phyloP scores from a whole-genome alignment of 2,329 filamentous ascomycete genomes.

The Fusarium oligoseptatum region DNA sequence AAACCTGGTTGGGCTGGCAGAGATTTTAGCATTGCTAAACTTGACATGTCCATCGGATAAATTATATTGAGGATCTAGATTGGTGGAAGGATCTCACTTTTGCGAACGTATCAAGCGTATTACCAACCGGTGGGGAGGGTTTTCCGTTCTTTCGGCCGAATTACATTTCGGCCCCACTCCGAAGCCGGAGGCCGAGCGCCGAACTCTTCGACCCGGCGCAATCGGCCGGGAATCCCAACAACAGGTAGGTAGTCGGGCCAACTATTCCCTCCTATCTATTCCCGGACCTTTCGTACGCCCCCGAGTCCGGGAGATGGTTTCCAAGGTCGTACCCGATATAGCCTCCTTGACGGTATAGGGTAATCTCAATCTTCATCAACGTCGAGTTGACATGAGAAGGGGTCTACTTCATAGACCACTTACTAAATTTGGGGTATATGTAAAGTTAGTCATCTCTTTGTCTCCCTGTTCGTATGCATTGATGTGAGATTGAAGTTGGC shows the following conservation, averaged over 20 bases:
- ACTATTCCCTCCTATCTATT: background rate
- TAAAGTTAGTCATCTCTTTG: background rate
- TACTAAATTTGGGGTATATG: background rate
- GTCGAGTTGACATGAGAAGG: background rate
- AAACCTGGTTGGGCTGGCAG: background rate
- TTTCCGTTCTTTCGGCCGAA: background rate
- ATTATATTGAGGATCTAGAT: background rate
- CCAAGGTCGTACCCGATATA: background rate
- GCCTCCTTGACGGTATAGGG: background rate
- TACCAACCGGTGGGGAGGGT: background rate
- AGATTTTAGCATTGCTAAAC: background rate
- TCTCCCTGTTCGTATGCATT: background rate
- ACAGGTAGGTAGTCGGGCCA: background rate
- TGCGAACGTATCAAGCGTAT: background rate
- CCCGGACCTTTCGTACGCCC: background rate
- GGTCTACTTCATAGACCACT: background rate
- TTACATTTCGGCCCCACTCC: background rate
- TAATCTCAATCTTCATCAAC: background rate
- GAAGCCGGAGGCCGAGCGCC: background rate
- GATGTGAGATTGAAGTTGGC: background rate
- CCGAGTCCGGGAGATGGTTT: background rate
- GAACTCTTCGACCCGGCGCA: background rate
- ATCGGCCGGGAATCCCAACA: background rate
- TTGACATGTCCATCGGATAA: background rate
- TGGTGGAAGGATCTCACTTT: background rate